These are phyloP conservation scores for Monosporascus cannonballus DNA, from an alignment of 2,329 filamentous ascomycete genomes.

Conservation along the genomic window DNA sequence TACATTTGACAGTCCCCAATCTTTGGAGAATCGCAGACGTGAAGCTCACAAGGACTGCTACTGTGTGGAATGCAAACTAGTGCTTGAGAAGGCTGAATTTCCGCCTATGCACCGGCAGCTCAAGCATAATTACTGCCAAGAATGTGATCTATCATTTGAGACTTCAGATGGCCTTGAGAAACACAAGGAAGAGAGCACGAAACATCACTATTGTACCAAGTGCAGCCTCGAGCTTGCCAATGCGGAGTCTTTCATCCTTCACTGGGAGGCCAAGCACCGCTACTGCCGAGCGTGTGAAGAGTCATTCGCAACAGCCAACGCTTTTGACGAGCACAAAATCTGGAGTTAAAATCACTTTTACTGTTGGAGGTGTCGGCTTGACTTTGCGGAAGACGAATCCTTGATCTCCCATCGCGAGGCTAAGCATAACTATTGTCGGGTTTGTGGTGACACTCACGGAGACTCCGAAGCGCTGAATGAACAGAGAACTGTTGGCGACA, in stretches of 20 bases:
- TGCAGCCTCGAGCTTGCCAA: constrained; percentile 1
- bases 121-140: not conserved
- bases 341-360: not conserved
- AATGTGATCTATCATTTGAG: not conserved
- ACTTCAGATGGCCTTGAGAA: not conserved
- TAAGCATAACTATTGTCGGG: too few species aligned
- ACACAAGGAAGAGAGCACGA: not conserved
- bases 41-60: too few species aligned
- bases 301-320: not conserved
- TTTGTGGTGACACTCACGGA: too few species aligned
- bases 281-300: constrained; percentile 2
- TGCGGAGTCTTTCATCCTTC: not conserved
- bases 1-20: too few species aligned
- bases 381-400: not conserved
- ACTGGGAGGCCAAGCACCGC: constrained; percentile 1
- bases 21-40: too few species aligned
- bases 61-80: too few species aligned
- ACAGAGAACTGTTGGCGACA: too few species aligned
- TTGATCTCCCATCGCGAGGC: too few species aligned
- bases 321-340: not conserved
- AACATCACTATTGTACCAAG: constrained; percentile 1
- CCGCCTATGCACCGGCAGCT: too few species aligned
- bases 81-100: too few species aligned
- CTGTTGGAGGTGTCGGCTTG: not conserved
- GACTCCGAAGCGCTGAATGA: too few species aligned